Conservation (phyloP, 1,139 yeast genomes). For the Nadsonia starkeyi-henricii region DNA sequence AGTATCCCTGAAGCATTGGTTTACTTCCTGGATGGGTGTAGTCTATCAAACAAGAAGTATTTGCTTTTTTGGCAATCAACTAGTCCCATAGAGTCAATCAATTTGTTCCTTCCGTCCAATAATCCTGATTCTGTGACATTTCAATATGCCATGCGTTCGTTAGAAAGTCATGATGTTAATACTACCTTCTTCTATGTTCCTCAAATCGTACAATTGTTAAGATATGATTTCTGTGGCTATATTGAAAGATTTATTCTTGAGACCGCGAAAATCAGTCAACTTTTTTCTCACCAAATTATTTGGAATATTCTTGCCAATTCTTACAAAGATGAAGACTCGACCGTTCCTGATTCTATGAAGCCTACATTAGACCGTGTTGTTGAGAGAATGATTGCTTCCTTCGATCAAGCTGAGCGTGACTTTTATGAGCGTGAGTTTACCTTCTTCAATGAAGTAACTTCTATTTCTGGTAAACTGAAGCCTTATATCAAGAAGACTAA, state of each 20-base stretch:
- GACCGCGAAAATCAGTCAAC: conserved; percentile 79
- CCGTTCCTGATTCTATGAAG: conserved; percentile 67
- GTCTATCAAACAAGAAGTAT: conserved; percentile 16
- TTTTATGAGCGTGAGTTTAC: conserved; percentile 77
- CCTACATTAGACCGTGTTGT: conserved; percentile 71
- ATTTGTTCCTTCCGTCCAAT: conserved; percentile 66
- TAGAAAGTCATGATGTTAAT: conserved; percentile 79
- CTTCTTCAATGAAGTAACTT: conserved; percentile 83
- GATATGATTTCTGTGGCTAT: conserved; percentile 73
- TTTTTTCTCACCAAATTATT: conserved; percentile 93
- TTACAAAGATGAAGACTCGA: conserved; percentile 69
- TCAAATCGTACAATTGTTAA: conserved; percentile 83
- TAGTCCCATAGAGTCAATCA: conserved; percentile 76
- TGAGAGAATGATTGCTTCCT: conserved; percentile 47
- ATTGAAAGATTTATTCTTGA: conserved; percentile 82
- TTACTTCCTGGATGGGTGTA: conserved; percentile 18
- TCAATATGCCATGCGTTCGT: conserved; percentile 83
- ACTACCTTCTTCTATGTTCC: conserved; percentile 94
- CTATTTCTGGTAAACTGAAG: conserved; percentile 84
- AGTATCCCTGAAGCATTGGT: conserved; percentile 52
- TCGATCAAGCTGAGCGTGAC: conserved; percentile 43
- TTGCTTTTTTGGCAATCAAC: conserved; percentile 64
- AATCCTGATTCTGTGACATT: conserved; percentile 52
- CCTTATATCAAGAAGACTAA: conserved; percentile 88
- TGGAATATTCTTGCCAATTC: conserved; percentile 97